Evolutionary conservation across 129 eudicot species (phyloP).

Genomic region (Logfia minima): DNA sequence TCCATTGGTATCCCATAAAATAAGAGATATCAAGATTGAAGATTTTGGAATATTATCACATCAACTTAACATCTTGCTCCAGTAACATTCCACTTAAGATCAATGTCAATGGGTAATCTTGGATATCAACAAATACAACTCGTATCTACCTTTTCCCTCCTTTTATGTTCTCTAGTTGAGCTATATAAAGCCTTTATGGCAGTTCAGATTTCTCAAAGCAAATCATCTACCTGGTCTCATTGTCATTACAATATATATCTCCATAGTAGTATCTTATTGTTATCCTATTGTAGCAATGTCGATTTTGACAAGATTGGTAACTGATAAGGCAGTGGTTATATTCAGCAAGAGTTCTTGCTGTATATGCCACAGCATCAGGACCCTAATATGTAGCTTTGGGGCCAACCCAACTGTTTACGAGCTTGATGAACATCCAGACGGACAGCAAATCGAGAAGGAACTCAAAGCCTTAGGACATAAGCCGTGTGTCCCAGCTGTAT

Average conservation of each 20-base stretch:
- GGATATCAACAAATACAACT: slow-evolving; percentile 16
- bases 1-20: neutral
- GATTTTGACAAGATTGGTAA: no score
- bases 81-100: neutral
- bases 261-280: no score
- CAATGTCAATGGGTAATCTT: slow-evolving; percentile 18
- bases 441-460: no score
- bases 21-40: neutral
- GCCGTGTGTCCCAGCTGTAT: slow-evolving; percentile 55
- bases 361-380: no score
- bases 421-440: no score
- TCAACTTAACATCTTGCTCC: neutral
- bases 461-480: slow-evolving; percentile 27
- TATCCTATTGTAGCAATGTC: no score
- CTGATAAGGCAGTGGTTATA: slow-evolving; percentile 18
- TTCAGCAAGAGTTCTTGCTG: slow-evolving; percentile 25
- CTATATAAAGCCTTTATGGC: slow-evolving; percentile 26
- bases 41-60: neutral
- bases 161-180: slow-evolving; percentile 20
- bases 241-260: neutral
- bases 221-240: neutral
- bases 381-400: slow-evolving; percentile 28
- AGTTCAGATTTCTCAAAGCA: slow-evolving; percentile 15
- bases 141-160: slow-evolving; percentile 15
- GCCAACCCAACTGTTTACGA: slow-evolving; percentile 55